These are phyloP conservation scores for Podaxis sp. DNA, from an alignment of 768 basidiomycete species.

Conservation along the genomic window DNA sequence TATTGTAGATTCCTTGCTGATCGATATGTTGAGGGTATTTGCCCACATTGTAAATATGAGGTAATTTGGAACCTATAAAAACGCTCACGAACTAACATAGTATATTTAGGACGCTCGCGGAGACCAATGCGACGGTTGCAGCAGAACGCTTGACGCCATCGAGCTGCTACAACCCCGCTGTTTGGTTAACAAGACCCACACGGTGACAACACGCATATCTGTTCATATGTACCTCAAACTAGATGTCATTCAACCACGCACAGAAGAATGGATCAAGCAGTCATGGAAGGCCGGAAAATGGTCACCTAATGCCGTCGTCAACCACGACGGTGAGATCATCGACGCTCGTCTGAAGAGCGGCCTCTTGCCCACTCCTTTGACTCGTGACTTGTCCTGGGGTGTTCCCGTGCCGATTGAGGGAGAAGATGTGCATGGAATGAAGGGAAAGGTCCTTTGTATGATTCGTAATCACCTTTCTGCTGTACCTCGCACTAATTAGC, in stretches of 20 bases:
- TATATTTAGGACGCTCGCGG: conserved; percentile 75
- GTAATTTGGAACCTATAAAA: not conserved
- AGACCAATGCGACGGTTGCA: conserved; percentile 96
- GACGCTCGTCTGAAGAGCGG: conserved; percentile 87
- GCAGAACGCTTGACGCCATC: conserved; percentile 88
- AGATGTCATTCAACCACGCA: conserved; percentile 74
- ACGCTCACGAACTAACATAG: not conserved
- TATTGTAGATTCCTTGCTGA: conserved; percentile 83
- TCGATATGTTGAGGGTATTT: conserved; percentile 97
- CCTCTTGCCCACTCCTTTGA: conserved; percentile 85
- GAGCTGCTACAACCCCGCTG: conserved; percentile 96
- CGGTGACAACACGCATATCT: conserved; percentile 70
- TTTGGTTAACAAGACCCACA: conserved; percentile 78
- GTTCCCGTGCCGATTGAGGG: conserved; percentile 84
- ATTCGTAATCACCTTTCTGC: not conserved
- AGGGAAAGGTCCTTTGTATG: conserved; percentile 93
- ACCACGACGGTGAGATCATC: conserved; percentile 81
- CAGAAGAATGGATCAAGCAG: conserved; percentile 85
- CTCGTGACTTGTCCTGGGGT: conserved; percentile 94
- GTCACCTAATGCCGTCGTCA: conserved; percentile 91
- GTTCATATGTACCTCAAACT: conserved; percentile 92
- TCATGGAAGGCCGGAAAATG: conserved; percentile 84
- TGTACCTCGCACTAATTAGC: conserved; percentile 7
- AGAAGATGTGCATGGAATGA: conserved; percentile 81
- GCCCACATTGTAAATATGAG: conserved; percentile 88